Evolutionary conservation across 352 stramenopile species (phyloP), one percentile per base, ranked within the genome.

Genomic region (Globisporangium okanoganense): DNA sequence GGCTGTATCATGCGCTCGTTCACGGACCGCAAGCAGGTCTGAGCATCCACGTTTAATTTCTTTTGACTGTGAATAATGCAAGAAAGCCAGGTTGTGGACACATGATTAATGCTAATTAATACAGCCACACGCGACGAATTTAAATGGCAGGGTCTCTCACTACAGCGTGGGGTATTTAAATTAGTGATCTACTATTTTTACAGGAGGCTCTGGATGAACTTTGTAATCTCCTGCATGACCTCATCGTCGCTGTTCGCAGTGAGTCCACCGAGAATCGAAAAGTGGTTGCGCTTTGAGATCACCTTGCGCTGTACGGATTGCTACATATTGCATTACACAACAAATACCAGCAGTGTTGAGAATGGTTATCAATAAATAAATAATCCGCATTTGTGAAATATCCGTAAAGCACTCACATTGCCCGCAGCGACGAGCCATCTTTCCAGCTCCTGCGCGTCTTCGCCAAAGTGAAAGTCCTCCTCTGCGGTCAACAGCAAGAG

Each of bases 21-120:
- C 72, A 95, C 88, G 38, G 85, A 95, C 56, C 77, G 88, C 53
- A 95, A 95, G 75, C 81, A 87, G 51, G 86, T 96, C n/a, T 97
- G 71, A 81, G 25, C n/a, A n/a, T n/a, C n/a, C n/a, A n/a, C n/a
- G n/a, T n/a, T n/a, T n/a, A n/a, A n/a, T n/a, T n/a, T n/a, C n/a
- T n/a, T n/a, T n/a, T n/a, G n/a, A n/a, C n/a, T n/a, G n/a, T n/a
- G n/a, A n/a, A n/a, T n/a, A n/a, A n/a, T n/a, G n/a, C n/a, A n/a
- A n/a, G 38, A 22, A n/a, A 2, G 5, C 38, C 16, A 20, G 16
- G 16, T 16, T 45, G 20, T 16, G 4, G 38, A 45, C 38, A 16
- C 16, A 45, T 22, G 16, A 45, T n/a, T 7, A 45, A 22, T 45
- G 6, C 10, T 20, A 9, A 20, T 10, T 45, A 20, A 45, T 45